Conservation (phyloP, 2,329 filamentous ascomycete species). For the Diaporthe capsici region DNA sequence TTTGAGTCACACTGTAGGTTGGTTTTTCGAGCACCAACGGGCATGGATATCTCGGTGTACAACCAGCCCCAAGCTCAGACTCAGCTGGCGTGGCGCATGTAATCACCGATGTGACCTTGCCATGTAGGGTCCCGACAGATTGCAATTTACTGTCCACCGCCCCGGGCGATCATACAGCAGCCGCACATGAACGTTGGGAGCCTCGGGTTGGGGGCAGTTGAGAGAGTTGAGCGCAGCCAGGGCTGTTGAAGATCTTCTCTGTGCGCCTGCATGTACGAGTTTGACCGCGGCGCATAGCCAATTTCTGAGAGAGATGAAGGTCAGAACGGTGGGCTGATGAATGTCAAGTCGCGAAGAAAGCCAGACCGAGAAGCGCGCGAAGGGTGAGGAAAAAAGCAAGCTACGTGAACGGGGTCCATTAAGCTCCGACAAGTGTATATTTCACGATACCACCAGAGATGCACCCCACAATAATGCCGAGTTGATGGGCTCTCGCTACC, state of each 20-base stretch:
- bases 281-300: not conserved
- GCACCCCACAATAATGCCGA: conserved; percentile 31
- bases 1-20: not conserved
- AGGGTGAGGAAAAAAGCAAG: not conserved
- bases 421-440: conserved; percentile 11
- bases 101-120: conserved; percentile 32
- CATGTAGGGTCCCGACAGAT: conserved; percentile 14
- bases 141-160: conserved; percentile 24
- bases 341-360: not conserved
- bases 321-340: not conserved
- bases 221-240: not conserved
- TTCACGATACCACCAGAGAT: conserved; percentile 4
- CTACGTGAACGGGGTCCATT: not conserved
- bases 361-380: not conserved
- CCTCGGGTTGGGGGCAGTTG: not conserved
- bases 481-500: conserved; percentile 23
- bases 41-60: not conserved
- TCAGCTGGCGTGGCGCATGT: conserved; percentile 19
- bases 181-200: conserved; percentile 7
- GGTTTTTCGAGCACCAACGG: not conserved
- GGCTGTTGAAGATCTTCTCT: not conserved
- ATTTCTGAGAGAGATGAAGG: not conserved
- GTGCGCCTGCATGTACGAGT: not conserved
- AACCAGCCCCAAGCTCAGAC: not conserved
- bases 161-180: conserved; percentile 16